Percentiles rank a stretch among this genome's conserved stretches.
Evolutionary conservation across 345 rosid species (phyloP).

Genomic region (Hevea brasiliensis): DNA sequence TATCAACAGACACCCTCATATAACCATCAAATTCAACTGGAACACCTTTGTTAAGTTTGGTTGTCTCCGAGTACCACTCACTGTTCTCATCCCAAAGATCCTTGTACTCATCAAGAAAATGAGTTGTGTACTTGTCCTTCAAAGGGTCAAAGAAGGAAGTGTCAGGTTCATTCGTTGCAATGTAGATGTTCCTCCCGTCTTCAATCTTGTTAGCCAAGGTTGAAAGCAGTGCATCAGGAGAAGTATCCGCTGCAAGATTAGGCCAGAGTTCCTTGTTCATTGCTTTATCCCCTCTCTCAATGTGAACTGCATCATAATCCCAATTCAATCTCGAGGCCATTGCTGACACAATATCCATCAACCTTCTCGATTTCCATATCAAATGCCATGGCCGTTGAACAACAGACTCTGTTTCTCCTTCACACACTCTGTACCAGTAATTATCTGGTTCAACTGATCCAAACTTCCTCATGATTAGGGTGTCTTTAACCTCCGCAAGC

Average conservation of each 20-base stretch:
- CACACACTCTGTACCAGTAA: conserved; percentile 96
- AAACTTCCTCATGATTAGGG: conserved; percentile 89
- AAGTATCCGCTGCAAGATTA: conserved; percentile 74
- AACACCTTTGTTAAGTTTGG: conserved; percentile 70
- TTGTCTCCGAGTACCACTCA: conserved; percentile 88
- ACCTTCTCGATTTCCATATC: conserved; percentile 85
- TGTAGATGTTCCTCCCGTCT: conserved; percentile 76
- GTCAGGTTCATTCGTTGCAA: conserved; percentile 79
- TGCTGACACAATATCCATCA: conserved; percentile 81
- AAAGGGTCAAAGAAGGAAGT: conserved; percentile 65
- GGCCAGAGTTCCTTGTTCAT: conserved; percentile 83
- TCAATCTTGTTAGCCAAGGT: conserved; percentile 66
- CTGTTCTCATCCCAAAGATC: conserved; percentile 85
- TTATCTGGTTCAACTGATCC: conserved; percentile 89
- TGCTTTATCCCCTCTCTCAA: conserved; percentile 86
- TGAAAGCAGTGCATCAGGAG: conserved; percentile 62
- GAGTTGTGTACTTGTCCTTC: conserved; percentile 77
- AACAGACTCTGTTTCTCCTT: conserved; percentile 79
- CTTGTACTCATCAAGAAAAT: conserved; percentile 79
- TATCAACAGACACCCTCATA: conserved; percentile 83
- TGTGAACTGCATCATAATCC: conserved; percentile 87
- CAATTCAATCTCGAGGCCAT: conserved; percentile 75
- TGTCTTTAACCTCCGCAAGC: conserved; percentile 60
- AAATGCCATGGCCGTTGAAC: conserved; percentile 87
- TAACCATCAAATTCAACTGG: conserved; percentile 92